phyloP scores from a whole-genome alignment of 257 asterid genomes.

The Ehretia macrophylla region DNA sequence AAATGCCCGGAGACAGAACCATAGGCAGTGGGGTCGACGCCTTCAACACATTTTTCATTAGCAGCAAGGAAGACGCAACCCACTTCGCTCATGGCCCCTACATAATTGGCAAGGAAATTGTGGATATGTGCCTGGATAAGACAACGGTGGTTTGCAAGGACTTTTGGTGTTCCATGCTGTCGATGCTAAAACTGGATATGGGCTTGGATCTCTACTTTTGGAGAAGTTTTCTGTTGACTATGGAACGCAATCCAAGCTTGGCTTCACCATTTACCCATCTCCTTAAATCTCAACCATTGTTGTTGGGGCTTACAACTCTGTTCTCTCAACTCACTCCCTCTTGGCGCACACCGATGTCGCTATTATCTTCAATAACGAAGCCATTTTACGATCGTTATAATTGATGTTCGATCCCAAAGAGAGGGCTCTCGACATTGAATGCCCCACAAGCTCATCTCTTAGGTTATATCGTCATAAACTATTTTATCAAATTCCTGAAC shows the following conservation, averaged over 20 bases:
- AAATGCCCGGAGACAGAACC: slow-evolving; percentile 79
- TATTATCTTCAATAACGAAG: slow-evolving; percentile 83
- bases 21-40: slow-evolving; percentile 97
- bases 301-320: slow-evolving; percentile 92
- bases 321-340: slow-evolving; percentile 87
- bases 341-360: slow-evolving; percentile 96
- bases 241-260: slow-evolving; percentile 80
- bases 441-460: too few relatives aligned
- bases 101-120: slow-evolving; percentile 80
- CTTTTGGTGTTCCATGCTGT: slow-evolving; percentile 93
- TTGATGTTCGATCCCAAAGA: too few relatives aligned
- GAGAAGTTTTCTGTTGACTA: slow-evolving; percentile 93
- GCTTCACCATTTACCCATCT: slow-evolving; percentile 88
- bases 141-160: slow-evolving; percentile 88
- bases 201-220: slow-evolving; percentile 76
- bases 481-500: too few relatives aligned
- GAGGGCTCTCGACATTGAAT: too few relatives aligned
- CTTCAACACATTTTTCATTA: slow-evolving; percentile 86
- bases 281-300: slow-evolving; percentile 97
- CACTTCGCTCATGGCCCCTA: slow-evolving; percentile 93
- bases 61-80: slow-evolving; percentile 96
- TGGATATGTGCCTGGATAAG: slow-evolving; percentile 82
- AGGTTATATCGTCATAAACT: too few relatives aligned
- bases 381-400: too few relatives aligned
- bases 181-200: slow-evolving; percentile 97